Percentiles rank a stretch among this genome's conserved stretches.
Evolutionary conservation across 345 rosid genomes (phyloP).

Genomic region (Carallia brachiata): DNA sequence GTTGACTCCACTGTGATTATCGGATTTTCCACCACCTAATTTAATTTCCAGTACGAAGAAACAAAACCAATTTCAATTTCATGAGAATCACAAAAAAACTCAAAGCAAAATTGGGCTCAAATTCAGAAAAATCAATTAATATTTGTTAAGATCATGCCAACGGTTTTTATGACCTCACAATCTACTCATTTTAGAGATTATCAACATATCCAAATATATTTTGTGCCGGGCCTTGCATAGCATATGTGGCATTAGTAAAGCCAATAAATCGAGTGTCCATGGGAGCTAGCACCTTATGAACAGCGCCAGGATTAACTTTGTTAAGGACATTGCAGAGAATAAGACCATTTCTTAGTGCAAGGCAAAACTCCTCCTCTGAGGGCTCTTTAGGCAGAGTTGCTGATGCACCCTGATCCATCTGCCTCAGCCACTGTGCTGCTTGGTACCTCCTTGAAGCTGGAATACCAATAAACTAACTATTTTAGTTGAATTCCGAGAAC

Average conservation of each 20-base stretch:
- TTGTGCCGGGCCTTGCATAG: background rate
- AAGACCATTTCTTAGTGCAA: constrained; percentile 81
- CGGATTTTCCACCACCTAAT: constrained; percentile 82
- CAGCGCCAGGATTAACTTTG: constrained; percentile 94
- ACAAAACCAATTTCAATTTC: background rate
- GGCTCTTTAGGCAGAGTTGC: constrained; percentile 61
- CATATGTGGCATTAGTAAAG: background rate
- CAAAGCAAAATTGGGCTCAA: too few relatives aligned
- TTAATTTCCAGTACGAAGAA: background rate
- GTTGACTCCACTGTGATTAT: constrained; percentile 62
- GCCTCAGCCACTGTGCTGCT: constrained; percentile 89
- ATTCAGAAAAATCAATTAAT: too few relatives aligned
- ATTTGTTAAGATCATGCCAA: background rate
- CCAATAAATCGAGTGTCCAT: background rate
- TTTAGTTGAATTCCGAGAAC: background rate
- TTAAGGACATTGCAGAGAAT: constrained; percentile 95
- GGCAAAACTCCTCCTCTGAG: constrained; percentile 72
- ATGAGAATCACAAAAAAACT: background rate
- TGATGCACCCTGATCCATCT: constrained; percentile 70
- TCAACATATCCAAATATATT: too few relatives aligned
- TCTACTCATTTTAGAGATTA: too few relatives aligned
- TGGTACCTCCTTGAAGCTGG: constrained; percentile 83
- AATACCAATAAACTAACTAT: background rate
- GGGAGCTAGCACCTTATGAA: constrained; percentile 60
- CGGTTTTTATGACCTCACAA: too few relatives aligned